phyloP scores from a whole-genome alignment of 148 eudicot species.

The Vaccinium corymbosum region DNA sequence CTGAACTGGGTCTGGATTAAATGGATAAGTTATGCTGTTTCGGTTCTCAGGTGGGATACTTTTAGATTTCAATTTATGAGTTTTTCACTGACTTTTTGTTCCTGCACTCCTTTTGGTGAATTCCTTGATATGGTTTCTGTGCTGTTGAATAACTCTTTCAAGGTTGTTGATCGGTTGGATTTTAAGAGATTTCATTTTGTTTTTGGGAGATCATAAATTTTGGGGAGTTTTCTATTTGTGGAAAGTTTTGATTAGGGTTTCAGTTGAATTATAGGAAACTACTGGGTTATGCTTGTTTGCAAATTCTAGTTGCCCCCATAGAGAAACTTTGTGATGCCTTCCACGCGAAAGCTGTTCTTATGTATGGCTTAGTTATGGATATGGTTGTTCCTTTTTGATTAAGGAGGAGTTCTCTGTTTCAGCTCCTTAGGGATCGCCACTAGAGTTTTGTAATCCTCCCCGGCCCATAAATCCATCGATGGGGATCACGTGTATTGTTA shows the following conservation, averaged over 20 bases:
- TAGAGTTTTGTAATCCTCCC: not conserved
- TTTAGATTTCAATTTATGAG: not conserved
- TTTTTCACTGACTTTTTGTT: not conserved
- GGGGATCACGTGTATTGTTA: too few species aligned
- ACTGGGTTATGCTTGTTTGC: not conserved
- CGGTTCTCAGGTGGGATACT: slow-evolving; percentile 33
- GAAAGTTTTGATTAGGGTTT: slow-evolving; percentile 3
- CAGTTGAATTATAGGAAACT: not conserved
- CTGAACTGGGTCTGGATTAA: slow-evolving; percentile 34
- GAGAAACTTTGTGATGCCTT: slow-evolving; percentile 8
- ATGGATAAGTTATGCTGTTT: slow-evolving; percentile 63
- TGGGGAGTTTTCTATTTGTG: not conserved
- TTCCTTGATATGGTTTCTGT: not conserved
- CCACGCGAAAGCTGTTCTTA: not conserved
- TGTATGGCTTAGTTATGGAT: not conserved
- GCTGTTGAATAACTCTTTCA: not conserved
- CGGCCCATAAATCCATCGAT: too few species aligned
- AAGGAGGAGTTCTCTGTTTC: too few species aligned
- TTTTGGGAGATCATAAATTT: not conserved
- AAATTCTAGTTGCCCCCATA: not conserved
- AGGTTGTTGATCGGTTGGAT: not conserved
- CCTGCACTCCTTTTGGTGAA: not conserved
- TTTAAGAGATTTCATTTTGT: not conserved
- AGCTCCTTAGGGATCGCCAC: not conserved
- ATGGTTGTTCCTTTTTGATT: not conserved